Percentiles rank a stretch among this genome's conserved stretches.
These are phyloP conservation scores for Mycena venus DNA, from an alignment of 768 basidiomycete genomes.

Conservation along the genomic window DNA sequence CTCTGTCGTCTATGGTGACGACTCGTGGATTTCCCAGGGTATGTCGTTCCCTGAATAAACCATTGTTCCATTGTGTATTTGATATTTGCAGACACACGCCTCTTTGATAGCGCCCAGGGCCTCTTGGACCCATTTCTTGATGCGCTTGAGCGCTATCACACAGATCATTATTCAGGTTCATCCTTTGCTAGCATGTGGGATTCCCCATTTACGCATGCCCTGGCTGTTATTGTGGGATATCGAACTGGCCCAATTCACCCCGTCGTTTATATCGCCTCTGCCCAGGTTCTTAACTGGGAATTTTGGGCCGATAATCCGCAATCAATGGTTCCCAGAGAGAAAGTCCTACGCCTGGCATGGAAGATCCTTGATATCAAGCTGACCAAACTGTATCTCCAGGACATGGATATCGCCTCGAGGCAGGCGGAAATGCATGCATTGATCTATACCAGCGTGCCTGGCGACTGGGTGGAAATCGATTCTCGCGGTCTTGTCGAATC, in stretches of 20 bases:
- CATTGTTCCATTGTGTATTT: too few relatives aligned
- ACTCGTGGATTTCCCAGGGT: not conserved
- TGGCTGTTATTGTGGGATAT: not conserved
- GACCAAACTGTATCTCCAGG: constrained; percentile 12
- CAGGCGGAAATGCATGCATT: not conserved
- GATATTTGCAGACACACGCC: not conserved
- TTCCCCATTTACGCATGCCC: constrained; percentile 7
- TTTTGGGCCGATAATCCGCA: too few relatives aligned
- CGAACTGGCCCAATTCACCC: not conserved
- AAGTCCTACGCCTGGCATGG: not conserved
- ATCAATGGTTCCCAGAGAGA: not conserved
- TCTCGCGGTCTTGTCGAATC: not conserved
- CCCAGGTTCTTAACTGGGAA: not conserved
- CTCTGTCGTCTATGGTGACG: not conserved
- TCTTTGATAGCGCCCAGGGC: not conserved
- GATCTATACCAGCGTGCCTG: not conserved
- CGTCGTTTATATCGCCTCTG: not conserved
- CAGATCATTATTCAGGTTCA: not conserved
- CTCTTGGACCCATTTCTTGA: constrained; percentile 3
- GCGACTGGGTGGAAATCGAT: constrained; percentile 5
- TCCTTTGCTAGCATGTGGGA: constrained; percentile 10
- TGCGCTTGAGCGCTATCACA: constrained; percentile 10
- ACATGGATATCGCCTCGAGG: not conserved
- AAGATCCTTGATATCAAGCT: constrained; percentile 5
- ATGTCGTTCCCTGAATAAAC: too few relatives aligned